These are phyloP conservation scores for Pseudogymnoascus sp. DNA, from an alignment of 2,329 filamentous ascomycete species.

Conservation along the genomic window DNA sequence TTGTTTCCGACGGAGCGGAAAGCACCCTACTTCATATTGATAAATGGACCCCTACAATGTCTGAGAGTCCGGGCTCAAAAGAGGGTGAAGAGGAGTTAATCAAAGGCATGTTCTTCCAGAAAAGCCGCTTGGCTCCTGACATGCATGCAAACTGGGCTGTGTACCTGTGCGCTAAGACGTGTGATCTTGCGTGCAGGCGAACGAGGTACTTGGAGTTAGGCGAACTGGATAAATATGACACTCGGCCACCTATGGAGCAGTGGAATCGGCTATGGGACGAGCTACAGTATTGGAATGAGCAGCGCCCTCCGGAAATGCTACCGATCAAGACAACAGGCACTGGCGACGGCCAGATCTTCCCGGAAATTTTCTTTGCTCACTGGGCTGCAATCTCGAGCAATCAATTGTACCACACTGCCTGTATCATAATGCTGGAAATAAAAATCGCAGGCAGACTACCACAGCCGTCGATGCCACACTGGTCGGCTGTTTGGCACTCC, in stretches of 20 bases:
- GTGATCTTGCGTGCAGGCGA: conserved; percentile 42
- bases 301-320: conserved; percentile 40
- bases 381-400: conserved; percentile 51
- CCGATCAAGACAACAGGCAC: conserved; percentile 39
- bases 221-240: conserved; percentile 38
- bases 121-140: conserved; percentile 35
- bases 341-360: conserved; percentile 36
- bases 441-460: conserved; percentile 28
- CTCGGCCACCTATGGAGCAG: conserved; percentile 33
- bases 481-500: conserved; percentile 47
- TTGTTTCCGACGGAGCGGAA: conserved; percentile 44
- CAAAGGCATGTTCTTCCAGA: conserved; percentile 16
- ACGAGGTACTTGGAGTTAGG: conserved; percentile 43
- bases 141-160: conserved; percentile 55
- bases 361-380: conserved; percentile 45
- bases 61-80: background rate
- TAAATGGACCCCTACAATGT: conserved; percentile 39
- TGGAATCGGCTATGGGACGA: conserved; percentile 45
- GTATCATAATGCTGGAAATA: conserved; percentile 43
- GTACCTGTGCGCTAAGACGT: conserved; percentile 46
- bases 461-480: conserved; percentile 16
- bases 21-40: conserved; percentile 42
- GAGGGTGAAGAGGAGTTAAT: background rate
- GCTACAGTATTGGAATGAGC: conserved; percentile 41
- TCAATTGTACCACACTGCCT: conserved; percentile 50